Evolutionary conservation across 768 basidiomycete genomes (phyloP).

Genomic region (Calocybe cyanea): DNA sequence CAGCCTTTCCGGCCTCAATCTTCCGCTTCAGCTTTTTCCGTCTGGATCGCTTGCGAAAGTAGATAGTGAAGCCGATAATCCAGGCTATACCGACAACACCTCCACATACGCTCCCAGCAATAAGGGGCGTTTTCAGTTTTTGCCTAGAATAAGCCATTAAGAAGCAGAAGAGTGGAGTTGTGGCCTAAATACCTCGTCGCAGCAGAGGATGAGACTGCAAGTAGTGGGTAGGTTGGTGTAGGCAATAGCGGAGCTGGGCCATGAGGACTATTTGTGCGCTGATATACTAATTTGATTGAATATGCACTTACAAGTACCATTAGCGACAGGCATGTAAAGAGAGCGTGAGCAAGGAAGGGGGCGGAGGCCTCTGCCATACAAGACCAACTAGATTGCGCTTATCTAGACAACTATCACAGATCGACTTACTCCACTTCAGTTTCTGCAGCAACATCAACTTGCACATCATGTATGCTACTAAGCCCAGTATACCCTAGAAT

Average conservation of each 20-base stretch:
- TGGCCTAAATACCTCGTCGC: slow-evolving; percentile 8
- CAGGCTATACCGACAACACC: slow-evolving; percentile 46
- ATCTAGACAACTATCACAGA: too few relatives aligned
- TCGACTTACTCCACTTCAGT: slow-evolving; percentile 8
- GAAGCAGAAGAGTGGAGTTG: not conserved
- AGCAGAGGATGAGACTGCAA: slow-evolving; percentile 10
- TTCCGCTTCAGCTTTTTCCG: slow-evolving; percentile 42
- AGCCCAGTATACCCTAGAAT: slow-evolving; percentile 65
- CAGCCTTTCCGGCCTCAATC: slow-evolving; percentile 39
- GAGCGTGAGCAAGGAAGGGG: not conserved
- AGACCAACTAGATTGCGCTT: slow-evolving; percentile 10
- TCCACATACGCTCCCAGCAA: slow-evolving; percentile 58
- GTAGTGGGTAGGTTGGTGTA: slow-evolving; percentile 5
- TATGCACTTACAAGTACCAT: slow-evolving; percentile 4
- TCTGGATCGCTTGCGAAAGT: slow-evolving; percentile 50
- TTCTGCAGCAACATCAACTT: slow-evolving; percentile 43
- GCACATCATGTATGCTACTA: slow-evolving; percentile 64
- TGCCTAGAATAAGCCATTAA: slow-evolving; percentile 28
- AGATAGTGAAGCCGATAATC: slow-evolving; percentile 54
- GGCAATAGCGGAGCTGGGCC: slow-evolving; percentile 2
- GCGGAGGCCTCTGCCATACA: not conserved
- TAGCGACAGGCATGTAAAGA: slow-evolving; percentile 6
- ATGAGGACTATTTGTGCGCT: not conserved
- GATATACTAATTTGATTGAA: not conserved
- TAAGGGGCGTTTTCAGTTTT: slow-evolving; percentile 54